Evolutionary conservation across 208 protist species (phyloP).

Genomic region (Trichomonas tenax): DNA sequence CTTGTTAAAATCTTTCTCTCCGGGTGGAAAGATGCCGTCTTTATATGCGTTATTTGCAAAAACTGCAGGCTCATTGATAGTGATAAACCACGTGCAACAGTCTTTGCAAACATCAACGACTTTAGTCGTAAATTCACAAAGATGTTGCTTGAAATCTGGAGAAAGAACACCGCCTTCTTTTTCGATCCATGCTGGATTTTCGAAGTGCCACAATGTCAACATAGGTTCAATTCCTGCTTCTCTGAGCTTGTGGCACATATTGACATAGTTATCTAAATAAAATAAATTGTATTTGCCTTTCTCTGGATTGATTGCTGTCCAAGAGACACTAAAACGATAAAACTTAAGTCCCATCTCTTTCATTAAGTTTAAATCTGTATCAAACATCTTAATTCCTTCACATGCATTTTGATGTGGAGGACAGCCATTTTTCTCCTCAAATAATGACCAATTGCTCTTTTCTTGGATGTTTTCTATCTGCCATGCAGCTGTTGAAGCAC

Average conservation of each 20-base stretch:
- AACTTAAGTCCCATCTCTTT: neutral
- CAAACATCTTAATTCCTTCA: neutral
- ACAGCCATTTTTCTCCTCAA: neutral
- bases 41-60: neutral
- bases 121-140: neutral
- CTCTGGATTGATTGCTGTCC: neutral
- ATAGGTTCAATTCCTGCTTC: neutral
- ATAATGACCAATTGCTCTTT: neutral
- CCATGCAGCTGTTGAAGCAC: neutral
- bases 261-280: neutral
- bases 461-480: neutral
- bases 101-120: neutral
- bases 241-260: neutral
- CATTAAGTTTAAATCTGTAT: neutral
- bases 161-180: neutral
- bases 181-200: slow-evolving; percentile 10
- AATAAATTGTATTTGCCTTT: neutral
- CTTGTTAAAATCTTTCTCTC: neutral
- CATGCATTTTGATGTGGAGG: neutral
- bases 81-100: neutral
- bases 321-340: neutral
- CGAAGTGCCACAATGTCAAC: neutral
- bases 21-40: neutral
- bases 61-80: neutral
- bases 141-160: neutral